A percentile compares a stretch with the other conserved stretches of the same genome.
phyloP scores from a whole-genome alignment of 2,329 filamentous ascomycete genomes.

The Trichoderma gracile region DNA sequence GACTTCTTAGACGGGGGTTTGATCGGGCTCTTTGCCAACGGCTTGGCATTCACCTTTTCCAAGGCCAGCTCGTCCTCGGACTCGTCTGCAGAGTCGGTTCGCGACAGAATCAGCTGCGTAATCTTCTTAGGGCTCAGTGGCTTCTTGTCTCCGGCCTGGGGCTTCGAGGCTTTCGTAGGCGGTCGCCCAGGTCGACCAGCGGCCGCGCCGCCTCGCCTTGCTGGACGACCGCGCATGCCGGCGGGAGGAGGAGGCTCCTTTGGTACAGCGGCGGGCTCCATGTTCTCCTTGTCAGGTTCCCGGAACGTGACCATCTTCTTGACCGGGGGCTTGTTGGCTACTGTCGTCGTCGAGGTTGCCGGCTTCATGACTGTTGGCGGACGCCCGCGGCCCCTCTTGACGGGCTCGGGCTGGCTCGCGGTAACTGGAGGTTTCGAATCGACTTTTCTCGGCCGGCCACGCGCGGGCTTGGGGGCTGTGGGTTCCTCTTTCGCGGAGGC shows the following conservation, averaged over 20 bases:
- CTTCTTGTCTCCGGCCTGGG: conserved; percentile 40
- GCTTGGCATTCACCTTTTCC: conserved; percentile 57
- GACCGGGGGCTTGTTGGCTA: conserved; percentile 45
- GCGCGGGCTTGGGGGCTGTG: conserved; percentile 40
- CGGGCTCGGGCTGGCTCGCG: conserved; percentile 32
- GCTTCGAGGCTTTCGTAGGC: conserved; percentile 37
- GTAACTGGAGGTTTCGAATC: conserved; percentile 30
- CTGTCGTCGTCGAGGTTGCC: conserved; percentile 35
- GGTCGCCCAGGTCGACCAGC: conserved; percentile 41
- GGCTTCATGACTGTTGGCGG: conserved; percentile 36
- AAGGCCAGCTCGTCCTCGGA: conserved; percentile 64
- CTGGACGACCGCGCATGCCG: conserved; percentile 46
- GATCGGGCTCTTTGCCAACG: conserved; percentile 27
- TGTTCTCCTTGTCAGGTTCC: conserved; percentile 65
- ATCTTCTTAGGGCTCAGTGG: conserved; percentile 67
- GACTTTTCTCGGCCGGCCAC: conserved; percentile 49
- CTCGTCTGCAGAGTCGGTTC: conserved; percentile 59
- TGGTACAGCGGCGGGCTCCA: conserved; percentile 45
- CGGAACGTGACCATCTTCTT: conserved; percentile 67
- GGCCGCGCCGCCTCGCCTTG: conserved; percentile 44
- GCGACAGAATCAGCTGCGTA: conserved; percentile 54
- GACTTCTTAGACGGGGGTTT: conserved; percentile 23
- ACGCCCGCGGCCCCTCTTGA: conserved; percentile 38
- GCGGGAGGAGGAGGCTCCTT: conserved; percentile 40
- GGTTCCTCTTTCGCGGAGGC: conserved; percentile 32